phyloP scores from a whole-genome alignment of 768 basidiomycete species.

The Thelephora aurantiotincta region DNA sequence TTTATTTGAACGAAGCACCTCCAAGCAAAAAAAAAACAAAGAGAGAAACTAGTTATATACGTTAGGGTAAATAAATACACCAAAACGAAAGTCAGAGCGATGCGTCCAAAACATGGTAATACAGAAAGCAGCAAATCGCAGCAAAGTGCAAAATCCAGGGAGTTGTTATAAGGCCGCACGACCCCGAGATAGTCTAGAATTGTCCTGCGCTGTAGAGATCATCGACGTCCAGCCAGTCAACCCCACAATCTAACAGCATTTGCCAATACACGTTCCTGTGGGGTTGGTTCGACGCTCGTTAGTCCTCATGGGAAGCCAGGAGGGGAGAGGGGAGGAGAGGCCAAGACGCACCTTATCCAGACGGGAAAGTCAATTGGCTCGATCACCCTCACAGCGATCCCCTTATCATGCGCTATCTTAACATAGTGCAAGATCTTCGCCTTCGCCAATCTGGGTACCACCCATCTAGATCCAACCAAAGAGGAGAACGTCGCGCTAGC shows the following conservation, averaged over 20 bases:
- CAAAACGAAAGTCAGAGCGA: no score
- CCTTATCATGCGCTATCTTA: neutral
- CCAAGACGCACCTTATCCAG: neutral
- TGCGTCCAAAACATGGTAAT: no score
- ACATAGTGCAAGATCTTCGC: conserved; percentile 11
- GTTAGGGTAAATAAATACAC: no score
- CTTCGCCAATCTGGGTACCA: conserved; percentile 1
- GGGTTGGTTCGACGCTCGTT: conserved; percentile 6
- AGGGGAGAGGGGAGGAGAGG: neutral
- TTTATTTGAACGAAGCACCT: no score
- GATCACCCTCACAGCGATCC: neutral
- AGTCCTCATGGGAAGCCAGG: neutral
- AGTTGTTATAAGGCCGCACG: no score
- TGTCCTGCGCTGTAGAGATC: conserved; percentile 5
- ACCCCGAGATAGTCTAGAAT: neutral
- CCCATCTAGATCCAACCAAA: conserved; percentile 9
- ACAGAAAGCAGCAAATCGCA: no score
- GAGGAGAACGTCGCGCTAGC: conserved; percentile 12
- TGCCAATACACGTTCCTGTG: conserved; percentile 11
- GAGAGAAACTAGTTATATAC: no score
- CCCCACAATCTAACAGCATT: conserved; percentile 11
- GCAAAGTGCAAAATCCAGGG: no score
- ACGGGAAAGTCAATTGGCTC: neutral
- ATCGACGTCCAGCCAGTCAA: conserved; percentile 17
- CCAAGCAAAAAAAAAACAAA: no score